Percentiles rank a stretch among this genome's conserved stretches.
Evolutionary conservation across 2,329 filamentous ascomycete genomes (phyloP).

Genomic region (Aspergillus glaucus): DNA sequence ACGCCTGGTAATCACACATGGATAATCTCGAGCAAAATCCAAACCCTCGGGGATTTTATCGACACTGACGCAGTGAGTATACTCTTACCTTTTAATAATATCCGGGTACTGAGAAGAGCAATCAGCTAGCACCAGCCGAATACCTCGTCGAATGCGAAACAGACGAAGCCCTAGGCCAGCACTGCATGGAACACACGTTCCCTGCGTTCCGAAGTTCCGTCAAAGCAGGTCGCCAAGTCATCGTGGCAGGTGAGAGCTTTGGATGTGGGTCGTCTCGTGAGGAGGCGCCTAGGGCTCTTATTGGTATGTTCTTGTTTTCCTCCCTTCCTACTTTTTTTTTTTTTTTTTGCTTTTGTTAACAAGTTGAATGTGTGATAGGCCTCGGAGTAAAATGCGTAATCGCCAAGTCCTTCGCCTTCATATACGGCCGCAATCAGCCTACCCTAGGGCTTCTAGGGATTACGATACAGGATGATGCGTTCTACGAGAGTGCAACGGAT

Average conservation of each 20-base stretch:
- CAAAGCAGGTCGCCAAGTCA: conserved; percentile 32
- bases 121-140: conserved; percentile 34
- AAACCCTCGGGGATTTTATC: conserved; percentile 41
- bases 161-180: conserved; percentile 30
- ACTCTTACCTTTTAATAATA: too few relatives aligned
- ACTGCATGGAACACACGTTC: conserved; percentile 38
- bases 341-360: neutral
- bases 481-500: conserved; percentile 33
- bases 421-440: conserved; percentile 43
- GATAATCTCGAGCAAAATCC: conserved; percentile 30
- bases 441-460: conserved; percentile 42
- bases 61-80: conserved; percentile 34
- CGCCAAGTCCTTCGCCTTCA: conserved; percentile 42
- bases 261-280: conserved; percentile 43
- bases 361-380: neutral
- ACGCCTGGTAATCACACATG: neutral
- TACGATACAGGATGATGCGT: conserved; percentile 31
- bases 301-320: conserved; percentile 15
- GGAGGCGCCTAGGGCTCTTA: conserved; percentile 38
- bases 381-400: conserved; percentile 38
- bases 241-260: conserved; percentile 44
- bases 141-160: conserved; percentile 25
- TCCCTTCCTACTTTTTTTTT: neutral
- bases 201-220: conserved; percentile 36
- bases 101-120: too few relatives aligned